Evolutionary conservation across 1,284 basidiomycete species (phyloP), one percentile per base, ranked within the genome.

Genomic region (Leccinum variabile): DNA sequence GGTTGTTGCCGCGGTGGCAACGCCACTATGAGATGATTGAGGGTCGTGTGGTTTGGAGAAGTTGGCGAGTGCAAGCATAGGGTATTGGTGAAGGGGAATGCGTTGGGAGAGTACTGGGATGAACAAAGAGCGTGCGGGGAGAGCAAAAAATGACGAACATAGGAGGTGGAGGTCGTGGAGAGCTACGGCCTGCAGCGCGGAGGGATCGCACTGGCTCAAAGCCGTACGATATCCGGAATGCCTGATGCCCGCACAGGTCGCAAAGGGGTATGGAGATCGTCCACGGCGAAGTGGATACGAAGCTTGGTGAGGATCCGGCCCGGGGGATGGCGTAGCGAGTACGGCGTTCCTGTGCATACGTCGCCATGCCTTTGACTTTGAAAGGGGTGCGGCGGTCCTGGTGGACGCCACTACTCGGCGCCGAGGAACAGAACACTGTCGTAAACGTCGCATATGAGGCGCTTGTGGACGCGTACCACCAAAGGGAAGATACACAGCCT

Each of bases 121-220:
- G 57, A 67, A 68, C 63, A 67, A 64, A 46, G 14, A 14, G 56
- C 14, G 39, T n/a, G 25, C 1, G 61, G 32, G 28, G 56, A 52
- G 57, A 62, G 41, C 28, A 57, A 55, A 53, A 58, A 58, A 54
- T 56, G 59, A 81, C 88, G 72, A 75, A 91, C 90, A 70, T 61
- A 91, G 81, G 22, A 86, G 73, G 66, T 85, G 79, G 14, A 91
- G 74, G 70, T 90, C 85, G 57, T 80, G 74, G 49, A 90, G 75
- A 46, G 82, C 77, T 30, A 91, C 73, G 57, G 82, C 78, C 60
- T 80, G 78, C 63, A 78, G 78, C 8, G 77, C 68, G 49, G 74
- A 67, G 25, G 75, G 62, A 65, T 85, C 81, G 81, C 22, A 22
- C 22, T 22, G 22, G 22, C 22, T 22, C 22, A 22, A 22, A 22